phyloP scores from a whole-genome alignment of 192 early-diverging fungal species.

The Rhizoclosmatium sp. region DNA sequence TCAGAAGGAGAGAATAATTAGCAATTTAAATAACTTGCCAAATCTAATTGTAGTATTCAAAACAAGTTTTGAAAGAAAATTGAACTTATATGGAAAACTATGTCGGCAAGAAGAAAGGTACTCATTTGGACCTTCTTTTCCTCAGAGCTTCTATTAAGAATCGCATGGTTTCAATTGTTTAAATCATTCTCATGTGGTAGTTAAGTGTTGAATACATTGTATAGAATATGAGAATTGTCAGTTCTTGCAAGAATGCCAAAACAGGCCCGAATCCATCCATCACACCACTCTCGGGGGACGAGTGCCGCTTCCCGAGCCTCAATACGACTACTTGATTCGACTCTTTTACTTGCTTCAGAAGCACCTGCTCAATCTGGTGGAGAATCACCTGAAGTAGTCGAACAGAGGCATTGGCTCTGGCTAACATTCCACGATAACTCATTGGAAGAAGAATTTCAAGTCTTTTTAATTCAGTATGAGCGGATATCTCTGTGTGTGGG shows the following conservation, averaged over 20 bases:
- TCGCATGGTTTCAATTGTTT: too few species aligned
- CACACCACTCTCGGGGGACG: constrained; percentile 16
- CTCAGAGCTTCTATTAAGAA: too few species aligned
- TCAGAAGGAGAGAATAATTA: too few species aligned
- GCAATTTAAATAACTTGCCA: too few species aligned
- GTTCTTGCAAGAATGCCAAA: neutral
- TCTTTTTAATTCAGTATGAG: neutral
- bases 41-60: too few species aligned
- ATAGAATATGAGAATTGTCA: constrained; percentile 10
- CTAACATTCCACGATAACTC: neutral
- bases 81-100: too few species aligned
- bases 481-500: neutral
- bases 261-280: constrained; percentile 4
- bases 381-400: neutral
- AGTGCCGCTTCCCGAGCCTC: constrained; percentile 9
- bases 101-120: too few species aligned
- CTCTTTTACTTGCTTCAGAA: neutral
- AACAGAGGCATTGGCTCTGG: constrained; percentile 22
- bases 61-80: too few species aligned
- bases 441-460: constrained; percentile 16
- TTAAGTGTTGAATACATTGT: neutral
- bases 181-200: neutral
- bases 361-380: neutral
- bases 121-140: too few species aligned
- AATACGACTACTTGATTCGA: constrained; percentile 9